Percentiles rank a stretch among this genome's conserved stretches.
Evolutionary conservation across 2,329 filamentous ascomycete species (phyloP).

Genomic region (Colletotrichum australisinense): DNA sequence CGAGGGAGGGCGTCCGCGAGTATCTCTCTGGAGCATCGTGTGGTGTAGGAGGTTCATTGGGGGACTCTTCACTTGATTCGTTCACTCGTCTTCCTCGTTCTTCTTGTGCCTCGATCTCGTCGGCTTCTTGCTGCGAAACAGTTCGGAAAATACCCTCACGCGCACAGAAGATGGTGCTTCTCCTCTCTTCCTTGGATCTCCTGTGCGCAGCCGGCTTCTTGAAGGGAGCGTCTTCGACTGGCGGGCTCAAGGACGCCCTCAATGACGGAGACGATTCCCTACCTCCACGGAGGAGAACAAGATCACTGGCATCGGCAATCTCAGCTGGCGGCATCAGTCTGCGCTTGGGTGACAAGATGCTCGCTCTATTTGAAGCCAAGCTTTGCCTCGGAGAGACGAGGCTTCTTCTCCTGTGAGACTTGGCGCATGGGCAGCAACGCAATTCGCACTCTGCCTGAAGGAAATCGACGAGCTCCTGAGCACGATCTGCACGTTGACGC

Average conservation of each 20-base stretch:
- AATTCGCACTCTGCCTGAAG: slow-evolving; percentile 80
- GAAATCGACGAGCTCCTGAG: slow-evolving; percentile 80
- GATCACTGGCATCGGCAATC: slow-evolving; percentile 55
- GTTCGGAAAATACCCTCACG: slow-evolving; percentile 73
- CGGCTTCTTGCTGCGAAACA: slow-evolving; percentile 65
- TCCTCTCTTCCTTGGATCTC: slow-evolving; percentile 54
- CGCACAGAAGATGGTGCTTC: slow-evolving; percentile 68
- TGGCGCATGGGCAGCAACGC: slow-evolving; percentile 72
- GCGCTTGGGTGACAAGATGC: slow-evolving; percentile 47
- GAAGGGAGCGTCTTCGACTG: slow-evolving; percentile 34
- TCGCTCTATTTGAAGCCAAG: slow-evolving; percentile 46
- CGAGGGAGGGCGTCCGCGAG: slow-evolving; percentile 70
- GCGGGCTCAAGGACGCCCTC: slow-evolving; percentile 44
- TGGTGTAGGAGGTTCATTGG: slow-evolving; percentile 46
- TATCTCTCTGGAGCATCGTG: slow-evolving; percentile 52
- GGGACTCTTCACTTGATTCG: slow-evolving; percentile 27
- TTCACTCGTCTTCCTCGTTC: slow-evolving; percentile 38
- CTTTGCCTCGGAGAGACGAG: slow-evolving; percentile 48
- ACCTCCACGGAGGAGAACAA: slow-evolving; percentile 52
- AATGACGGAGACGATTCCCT: slow-evolving; percentile 35
- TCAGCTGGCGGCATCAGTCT: slow-evolving; percentile 49
- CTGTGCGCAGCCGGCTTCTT: slow-evolving; percentile 34
- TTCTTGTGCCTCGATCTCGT: slow-evolving; percentile 51
- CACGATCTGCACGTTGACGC: slow-evolving; percentile 73
- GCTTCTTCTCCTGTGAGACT: slow-evolving; percentile 46